Evolutionary conservation across 192 early-diverging fungal species (phyloP), one percentile per base, ranked within the genome.

Genomic region (Chytriomyces confervae): DNA sequence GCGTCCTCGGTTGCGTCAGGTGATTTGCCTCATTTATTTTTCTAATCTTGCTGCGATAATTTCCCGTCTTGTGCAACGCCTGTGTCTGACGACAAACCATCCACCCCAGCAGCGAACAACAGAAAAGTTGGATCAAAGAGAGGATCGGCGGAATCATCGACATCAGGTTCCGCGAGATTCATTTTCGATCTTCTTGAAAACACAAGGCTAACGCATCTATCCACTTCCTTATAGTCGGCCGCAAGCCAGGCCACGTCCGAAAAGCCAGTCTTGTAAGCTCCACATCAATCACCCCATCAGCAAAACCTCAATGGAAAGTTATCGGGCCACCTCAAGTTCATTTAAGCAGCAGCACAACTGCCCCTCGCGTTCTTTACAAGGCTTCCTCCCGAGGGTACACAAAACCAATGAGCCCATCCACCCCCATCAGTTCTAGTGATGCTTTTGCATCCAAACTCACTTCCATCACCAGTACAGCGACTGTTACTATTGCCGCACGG

Each of bases 281-380:
- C 63, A 76, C 74, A 18, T 76, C 74, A 62, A 76, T 76, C 74
- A 76, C 74, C 0, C 74, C 51, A 11, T n/a, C 20, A 13, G 1
- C 1, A 24, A 76, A 76, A 50, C 74, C 74, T 6, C 74, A 76
- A 66, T 76, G 74, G 74, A 23, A 46, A 50, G 23, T 24, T 50
- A 36, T 57, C 36, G 74, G 74, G 10, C 53, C 53, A 20, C 66
- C 23, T 7, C 69, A 70, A 70, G 27, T 20, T 18, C 47, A 43
- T 46, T 13, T 29, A 24, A 36, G 51, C 74, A 64, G 53, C 61
- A 13, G 7, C 72, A 36, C 49, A 62, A 63, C 18, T 48, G 18
- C 48, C 62, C 53, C 53, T 7, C 62, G 74, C 27, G 74, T 76
- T 13, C 64, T 76, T 13, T 76, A 76, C 63, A 76, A 76, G 46